Base-by-base conservation (phyloP, 169 alveolate species). In the Eimeria acervulina region DNA sequence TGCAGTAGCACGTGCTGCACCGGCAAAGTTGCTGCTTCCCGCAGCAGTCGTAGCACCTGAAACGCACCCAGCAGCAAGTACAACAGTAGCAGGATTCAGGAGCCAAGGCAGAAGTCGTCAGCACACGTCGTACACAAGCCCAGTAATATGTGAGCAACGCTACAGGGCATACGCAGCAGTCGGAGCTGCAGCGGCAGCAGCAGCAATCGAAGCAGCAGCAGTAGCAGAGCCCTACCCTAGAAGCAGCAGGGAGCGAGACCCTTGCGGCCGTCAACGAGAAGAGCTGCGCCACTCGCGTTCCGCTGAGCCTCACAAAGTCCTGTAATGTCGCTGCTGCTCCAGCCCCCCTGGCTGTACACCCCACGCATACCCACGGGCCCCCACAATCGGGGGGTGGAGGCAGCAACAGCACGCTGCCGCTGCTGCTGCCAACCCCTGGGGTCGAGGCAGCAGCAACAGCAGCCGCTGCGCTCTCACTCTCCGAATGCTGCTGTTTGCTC, bases 31-130 rank as follows among this genome's bases (percentile, higher is more conserved):
- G 84, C 95, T 44, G 87, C 95, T 28, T 66, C 95, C 70, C 95
- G 85, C 95, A 61, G 70, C 95, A 66, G 72, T 55, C 85, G 95
- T 52, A 33, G 85, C 63, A 66, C 95, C 95, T 88, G 95, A 55
- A 66, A 31, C 85, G n/a, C 55, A 12, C 0, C n/a, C n/a, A n/a
- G 93, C 93, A 59, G 19, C 93, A 33, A 68, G 17, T 1, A 21
- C 5, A 33, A 44, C 81, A 55, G 93, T 74, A 81, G 28, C 72
- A 26, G 26, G 31, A 31, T 17, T 26, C 42, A 31, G 4, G 42
- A 47, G 19, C 17, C 10, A 6, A 3, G 31, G 40, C 26, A 4
- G 36, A 31, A 47, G 23, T n/a, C 72, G 28, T 28, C 72, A 40
- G 31, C 21, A 5, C 8, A 19, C 7, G 51, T 42, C 13, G 31